phyloP scores from a whole-genome alignment of 2,329 filamentous ascomycete genomes.

The Alternaria tenuissima region DNA sequence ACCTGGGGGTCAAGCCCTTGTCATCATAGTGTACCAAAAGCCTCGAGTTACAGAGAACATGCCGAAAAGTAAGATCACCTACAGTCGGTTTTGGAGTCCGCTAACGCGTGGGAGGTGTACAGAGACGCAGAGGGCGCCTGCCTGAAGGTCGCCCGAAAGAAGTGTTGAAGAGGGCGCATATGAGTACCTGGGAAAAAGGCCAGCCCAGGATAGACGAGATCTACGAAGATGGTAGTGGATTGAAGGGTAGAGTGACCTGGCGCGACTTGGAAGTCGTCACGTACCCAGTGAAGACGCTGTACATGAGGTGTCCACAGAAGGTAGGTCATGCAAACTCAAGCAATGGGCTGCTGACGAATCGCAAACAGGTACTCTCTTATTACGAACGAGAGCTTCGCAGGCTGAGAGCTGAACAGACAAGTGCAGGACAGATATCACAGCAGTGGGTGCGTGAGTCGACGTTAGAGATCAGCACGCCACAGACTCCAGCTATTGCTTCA shows the following conservation, averaged over 20 bases:
- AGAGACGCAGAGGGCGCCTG: neutral
- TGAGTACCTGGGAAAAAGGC: conserved; percentile 1
- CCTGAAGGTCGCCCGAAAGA: neutral
- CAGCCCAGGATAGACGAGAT: neutral
- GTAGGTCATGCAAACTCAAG: neutral
- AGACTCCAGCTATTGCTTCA: neutral
- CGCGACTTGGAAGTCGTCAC: neutral
- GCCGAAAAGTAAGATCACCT: neutral
- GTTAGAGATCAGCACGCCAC: neutral
- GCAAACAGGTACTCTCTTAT: neutral
- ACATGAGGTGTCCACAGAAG: conserved; percentile 1
- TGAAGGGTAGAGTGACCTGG: neutral
- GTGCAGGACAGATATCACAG: neutral
- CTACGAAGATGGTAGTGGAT: neutral
- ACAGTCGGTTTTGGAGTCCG: neutral
- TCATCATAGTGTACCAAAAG: neutral
- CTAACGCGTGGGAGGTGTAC: neutral
- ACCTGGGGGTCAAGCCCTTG: neutral
- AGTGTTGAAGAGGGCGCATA: neutral
- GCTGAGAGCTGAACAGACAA: neutral
- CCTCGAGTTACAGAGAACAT: neutral
- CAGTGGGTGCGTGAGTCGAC: neutral
- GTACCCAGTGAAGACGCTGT: neutral
- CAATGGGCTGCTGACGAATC: neutral
- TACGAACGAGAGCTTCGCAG: neutral